Percentiles rank a stretch among this genome's conserved stretches.
Evolutionary conservation across 768 basidiomycete species (phyloP).

Genomic region (Termitomyces sp.): DNA sequence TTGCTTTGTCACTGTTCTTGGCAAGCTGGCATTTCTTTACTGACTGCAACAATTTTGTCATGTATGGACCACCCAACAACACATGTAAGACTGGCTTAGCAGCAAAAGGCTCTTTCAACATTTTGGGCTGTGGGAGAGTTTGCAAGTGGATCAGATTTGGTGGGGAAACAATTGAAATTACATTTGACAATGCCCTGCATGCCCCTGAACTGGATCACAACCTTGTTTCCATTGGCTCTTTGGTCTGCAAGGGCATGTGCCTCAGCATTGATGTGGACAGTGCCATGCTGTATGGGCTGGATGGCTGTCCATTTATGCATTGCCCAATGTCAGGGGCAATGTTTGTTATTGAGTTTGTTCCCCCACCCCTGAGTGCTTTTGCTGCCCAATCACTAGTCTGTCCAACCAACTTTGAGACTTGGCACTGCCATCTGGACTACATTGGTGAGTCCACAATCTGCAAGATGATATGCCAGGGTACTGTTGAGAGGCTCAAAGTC

Average conservation of each 20-base stretch:
- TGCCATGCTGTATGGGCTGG: neutral
- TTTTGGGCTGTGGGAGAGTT: neutral
- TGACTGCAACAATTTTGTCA: no score
- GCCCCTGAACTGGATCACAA: neutral
- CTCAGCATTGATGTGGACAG: neutral
- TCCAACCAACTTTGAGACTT: neutral
- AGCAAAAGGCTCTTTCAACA: neutral
- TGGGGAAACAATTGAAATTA: neutral
- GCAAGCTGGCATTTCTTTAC: no score
- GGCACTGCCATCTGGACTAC: no score
- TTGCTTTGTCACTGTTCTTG: no score
- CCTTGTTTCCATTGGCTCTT: neutral
- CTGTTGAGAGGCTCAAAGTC: no score
- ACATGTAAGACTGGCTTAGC: neutral
- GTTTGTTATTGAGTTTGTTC: neutral
- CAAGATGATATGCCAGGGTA: no score
- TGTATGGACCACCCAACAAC: no score
- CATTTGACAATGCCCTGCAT: neutral
- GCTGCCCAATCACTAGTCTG: neutral
- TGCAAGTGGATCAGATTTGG: neutral
- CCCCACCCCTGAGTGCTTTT: neutral
- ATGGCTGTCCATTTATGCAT: neutral
- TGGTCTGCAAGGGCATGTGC: neutral
- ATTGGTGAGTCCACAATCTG: no score
- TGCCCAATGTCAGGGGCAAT: neutral